Base-by-base conservation (phyloP, 2,329 filamentous ascomycete genomes). In the Sporothrix euskadiensis region DNA sequence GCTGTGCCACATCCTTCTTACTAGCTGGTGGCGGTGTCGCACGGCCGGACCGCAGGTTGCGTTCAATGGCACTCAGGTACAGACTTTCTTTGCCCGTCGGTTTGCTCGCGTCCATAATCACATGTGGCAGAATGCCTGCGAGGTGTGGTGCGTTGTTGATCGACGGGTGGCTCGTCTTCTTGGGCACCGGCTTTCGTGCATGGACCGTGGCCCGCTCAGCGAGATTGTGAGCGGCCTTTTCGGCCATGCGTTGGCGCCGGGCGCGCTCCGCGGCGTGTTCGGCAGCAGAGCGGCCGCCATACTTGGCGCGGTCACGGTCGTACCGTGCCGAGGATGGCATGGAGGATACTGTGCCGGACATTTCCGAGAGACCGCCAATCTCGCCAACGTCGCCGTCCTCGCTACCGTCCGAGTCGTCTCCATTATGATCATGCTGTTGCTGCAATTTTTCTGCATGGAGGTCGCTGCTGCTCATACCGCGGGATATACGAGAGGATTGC, bases 51-150 rank as follows among this genome's bases (percentile, higher is more conserved):
- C 77, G 73, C 8, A 90, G 84, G 10, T 88, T 83, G 66, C 82
- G 83, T 7, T 83, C 86, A 72, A 91, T 89, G 54, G 88, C 87
- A n/a, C 85, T 85, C 14, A 91, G 83, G 78, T 90, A 97, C 22
- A 92, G 86, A 1, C 91, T 92, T 81, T 97, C 94, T 63, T 91
- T 86, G 16, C 92, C 90, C 1, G 91, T 93, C 1, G 94, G 92
- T 76, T 91, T 91, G 76, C 92, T 92, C 1, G 94, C 93, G 74
- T 92, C 91, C 30, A 92, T 85, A 74, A 97, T 92, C 72, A 95
- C 84, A 78, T 91, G 88, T 2, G 92, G 90, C 8, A 83, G 81
- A 35, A 90, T 82, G 59, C 85, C 83, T 9, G 84, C 83, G n/a
- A 91, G 84, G 79, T 91, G 88, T 19, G 84, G 80, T 16, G 89